These are phyloP conservation scores for Xylaria multiplex DNA, from an alignment of 2,329 filamentous ascomycete genomes.

Conservation along the genomic window DNA sequence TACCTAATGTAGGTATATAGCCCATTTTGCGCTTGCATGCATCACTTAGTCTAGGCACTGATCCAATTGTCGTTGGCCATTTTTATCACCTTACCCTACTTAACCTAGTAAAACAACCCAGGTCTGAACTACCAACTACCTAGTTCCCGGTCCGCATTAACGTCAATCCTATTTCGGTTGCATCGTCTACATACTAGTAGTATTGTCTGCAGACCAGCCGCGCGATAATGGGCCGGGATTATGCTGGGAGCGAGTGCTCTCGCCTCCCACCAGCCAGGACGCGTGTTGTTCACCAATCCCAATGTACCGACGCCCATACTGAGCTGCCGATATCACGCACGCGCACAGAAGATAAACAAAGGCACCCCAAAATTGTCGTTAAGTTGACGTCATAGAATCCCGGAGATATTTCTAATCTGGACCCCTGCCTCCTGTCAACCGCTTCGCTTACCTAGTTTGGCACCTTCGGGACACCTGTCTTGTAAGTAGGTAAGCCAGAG, in stretches of 20 bases:
- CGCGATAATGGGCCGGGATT: conserved; percentile 20
- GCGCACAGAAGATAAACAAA: conserved; percentile 13
- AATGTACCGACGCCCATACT: conserved; percentile 3
- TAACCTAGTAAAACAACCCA: neutral
- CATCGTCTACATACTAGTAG: neutral
- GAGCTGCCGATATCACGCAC: conserved; percentile 20
- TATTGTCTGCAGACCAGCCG: conserved; percentile 16
- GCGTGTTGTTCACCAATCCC: conserved; percentile 18
- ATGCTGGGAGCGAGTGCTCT: conserved; percentile 5
- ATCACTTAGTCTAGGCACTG: neutral
- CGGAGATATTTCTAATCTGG: conserved; percentile 29
- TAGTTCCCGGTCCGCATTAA: conserved; percentile 25
- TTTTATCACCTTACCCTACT: conserved; percentile 1
- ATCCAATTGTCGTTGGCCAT: conserved; percentile 10
- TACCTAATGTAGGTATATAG: conserved; percentile 10
- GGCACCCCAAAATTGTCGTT: conserved; percentile 4
- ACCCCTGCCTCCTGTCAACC: neutral
- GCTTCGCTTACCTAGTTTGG: conserved; percentile 21
- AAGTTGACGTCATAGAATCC: conserved; percentile 31
- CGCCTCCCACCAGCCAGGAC: conserved; percentile 9
- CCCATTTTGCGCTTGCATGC: conserved; percentile 21
- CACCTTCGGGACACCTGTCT: neutral
- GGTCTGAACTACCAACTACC: conserved; percentile 3
- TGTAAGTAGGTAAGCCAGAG: neutral
- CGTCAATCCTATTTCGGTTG: conserved; percentile 31